Evolutionary conservation across 306 rosid genomes (phyloP).

Genomic region (Prunus armeniaca): DNA sequence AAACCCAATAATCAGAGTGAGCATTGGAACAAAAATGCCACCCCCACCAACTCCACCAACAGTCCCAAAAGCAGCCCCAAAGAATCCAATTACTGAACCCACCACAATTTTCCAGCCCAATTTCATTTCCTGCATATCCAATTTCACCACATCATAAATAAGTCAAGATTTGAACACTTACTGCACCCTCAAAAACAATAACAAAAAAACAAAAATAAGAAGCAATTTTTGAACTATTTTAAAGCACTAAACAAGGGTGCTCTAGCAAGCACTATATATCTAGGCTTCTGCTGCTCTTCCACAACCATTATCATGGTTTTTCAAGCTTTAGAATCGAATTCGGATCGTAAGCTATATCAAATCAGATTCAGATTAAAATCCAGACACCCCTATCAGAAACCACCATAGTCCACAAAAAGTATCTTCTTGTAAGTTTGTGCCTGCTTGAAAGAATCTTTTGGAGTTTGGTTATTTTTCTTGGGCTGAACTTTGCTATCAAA

Average conservation of each 20-base stretch:
- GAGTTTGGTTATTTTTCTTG: too few relatives aligned
- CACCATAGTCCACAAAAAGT: too few relatives aligned
- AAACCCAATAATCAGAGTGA: slow-evolving; percentile 67
- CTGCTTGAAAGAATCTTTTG: too few relatives aligned
- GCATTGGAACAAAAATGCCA: slow-evolving; percentile 89
- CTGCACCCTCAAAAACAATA: neutral
- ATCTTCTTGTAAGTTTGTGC: too few relatives aligned
- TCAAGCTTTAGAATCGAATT: too few relatives aligned
- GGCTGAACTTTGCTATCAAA: too few relatives aligned
- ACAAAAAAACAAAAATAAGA: too few relatives aligned
- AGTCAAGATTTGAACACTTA: neutral
- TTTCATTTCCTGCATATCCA: slow-evolving; percentile 49
- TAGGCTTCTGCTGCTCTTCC: too few relatives aligned
- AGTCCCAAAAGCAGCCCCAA: slow-evolving; percentile 82
- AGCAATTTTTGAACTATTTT: neutral
- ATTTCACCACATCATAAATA: neutral
- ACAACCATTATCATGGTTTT: neutral
- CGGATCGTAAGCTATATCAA: too few relatives aligned
- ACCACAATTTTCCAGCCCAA: slow-evolving; percentile 63
- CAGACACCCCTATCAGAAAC: too few relatives aligned
- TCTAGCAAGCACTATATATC: too few relatives aligned
- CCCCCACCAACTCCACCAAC: slow-evolving; percentile 97
- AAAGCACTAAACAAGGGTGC: neutral
- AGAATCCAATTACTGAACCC: slow-evolving; percentile 55
- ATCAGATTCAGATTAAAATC: neutral